Evolutionary conservation across 352 stramenopile genomes (phyloP), one percentile per base, ranked within the genome.

Genomic region (Globisporangium okanoganense): DNA sequence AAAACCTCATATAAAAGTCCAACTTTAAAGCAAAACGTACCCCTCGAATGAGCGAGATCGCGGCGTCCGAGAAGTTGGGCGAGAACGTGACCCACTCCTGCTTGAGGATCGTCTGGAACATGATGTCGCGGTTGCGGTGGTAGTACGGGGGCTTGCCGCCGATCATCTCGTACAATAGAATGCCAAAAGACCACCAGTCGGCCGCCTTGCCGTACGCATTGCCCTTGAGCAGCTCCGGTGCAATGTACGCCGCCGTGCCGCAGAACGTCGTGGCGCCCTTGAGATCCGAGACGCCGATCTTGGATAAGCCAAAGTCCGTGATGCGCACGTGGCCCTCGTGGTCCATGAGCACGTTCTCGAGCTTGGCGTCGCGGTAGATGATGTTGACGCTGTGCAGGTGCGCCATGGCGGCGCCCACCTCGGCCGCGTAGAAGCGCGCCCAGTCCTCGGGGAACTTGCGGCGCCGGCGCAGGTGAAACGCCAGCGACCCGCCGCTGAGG

Each of bases 151-250:
- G 87, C 65, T 95, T 94, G 57, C 92, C 93, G 29, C 87, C 95
- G 52, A 98, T 96, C 93, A 98, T 98, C 65, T 98, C 93, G 75
- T 97, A 98, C n/a, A 98, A 69, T 58, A 98, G 51, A 38, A 95
- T 97, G 52, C 94, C 94, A 60, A 98, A 97, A 2, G 84, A 96
- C 94, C 94, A 98, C 92, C 91, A 98, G 66, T 98, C 94, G 9
- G 96, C 94, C 48, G 88, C 86, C 64, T 93, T 90, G 52, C 90
- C 88, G 68, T 98, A 98, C 55, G 77, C 58, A 47, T 95, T 87
- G 50, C 91, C 90, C 69, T 85, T 92, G 33, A 98, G 72, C 45
- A 98, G 62, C 65, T 98, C 92, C 27, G 92, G 92, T 1, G 92
- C 91, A 66, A 98, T 96, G 68, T 98, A 98, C 27, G 94, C 92